Conservation (phyloP, 805 yeast species). For the Candida methanosorbosa region DNA sequence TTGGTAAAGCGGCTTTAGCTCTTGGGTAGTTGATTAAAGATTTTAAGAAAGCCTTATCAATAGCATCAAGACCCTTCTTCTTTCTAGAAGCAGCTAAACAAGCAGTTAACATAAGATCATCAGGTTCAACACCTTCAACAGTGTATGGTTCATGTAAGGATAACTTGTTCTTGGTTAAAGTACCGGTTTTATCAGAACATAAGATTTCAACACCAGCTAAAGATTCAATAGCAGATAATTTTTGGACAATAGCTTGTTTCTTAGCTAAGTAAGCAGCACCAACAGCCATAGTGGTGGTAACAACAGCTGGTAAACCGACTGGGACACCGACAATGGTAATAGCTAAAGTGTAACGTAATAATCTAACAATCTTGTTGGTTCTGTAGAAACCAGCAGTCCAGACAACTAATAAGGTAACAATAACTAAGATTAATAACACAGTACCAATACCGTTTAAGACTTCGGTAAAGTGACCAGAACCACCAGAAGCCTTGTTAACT, state of each 20-base stretch:
- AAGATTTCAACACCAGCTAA: constrained; percentile 96
- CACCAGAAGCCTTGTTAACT: constrained; percentile 90
- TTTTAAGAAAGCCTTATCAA: constrained; percentile 93
- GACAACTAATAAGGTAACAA: constrained; percentile 77
- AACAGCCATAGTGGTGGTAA: constrained; percentile 98
- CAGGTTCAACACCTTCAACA: constrained; percentile 94
- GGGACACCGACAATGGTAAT: constrained; percentile 97
- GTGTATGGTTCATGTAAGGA: constrained; percentile 96
- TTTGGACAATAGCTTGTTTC: constrained; percentile 96
- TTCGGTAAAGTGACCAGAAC: constrained; percentile 94
- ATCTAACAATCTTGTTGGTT: constrained; percentile 75
- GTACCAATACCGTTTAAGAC: constrained; percentile 97
- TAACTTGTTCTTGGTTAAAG: constrained; percentile 93
- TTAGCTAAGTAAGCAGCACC: constrained; percentile 98
- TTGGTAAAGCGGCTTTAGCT: constrained; percentile 86
- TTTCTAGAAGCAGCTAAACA: constrained; percentile 96
- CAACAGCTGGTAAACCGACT: constrained; percentile 98
- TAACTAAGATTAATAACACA: constrained; percentile 78
- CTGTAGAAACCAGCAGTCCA: constrained; percentile 96
- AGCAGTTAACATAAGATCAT: constrained; percentile 94
- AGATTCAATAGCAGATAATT: constrained; percentile 93
- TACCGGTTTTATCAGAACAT: constrained; percentile 98
- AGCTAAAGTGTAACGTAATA: constrained; percentile 88
- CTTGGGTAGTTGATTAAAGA: constrained; percentile 82
- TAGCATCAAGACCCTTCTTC: constrained; percentile 97